A percentile compares a stretch with the other conserved stretches of the same genome.
Conservation (phyloP, 2,329 filamentous ascomycete species). For the Fusarium sp. region DNA sequence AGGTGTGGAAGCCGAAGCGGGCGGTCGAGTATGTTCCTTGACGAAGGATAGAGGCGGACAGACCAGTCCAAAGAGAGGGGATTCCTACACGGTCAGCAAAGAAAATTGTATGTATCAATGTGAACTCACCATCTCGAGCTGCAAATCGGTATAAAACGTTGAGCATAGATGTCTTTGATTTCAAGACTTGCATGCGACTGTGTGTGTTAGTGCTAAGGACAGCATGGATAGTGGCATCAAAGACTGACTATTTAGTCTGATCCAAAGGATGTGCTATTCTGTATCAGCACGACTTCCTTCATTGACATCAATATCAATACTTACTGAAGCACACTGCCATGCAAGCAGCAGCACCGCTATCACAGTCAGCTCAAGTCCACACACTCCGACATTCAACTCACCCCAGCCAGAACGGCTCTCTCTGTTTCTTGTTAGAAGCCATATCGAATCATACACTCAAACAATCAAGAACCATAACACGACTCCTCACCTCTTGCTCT, state of each 20-base stretch:
- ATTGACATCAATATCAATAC: conserved; percentile 18
- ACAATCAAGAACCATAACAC: neutral
- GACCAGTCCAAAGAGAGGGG: conserved; percentile 56
- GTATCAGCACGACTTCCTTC: neutral
- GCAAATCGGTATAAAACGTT: conserved; percentile 54
- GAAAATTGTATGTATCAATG: accelerated
- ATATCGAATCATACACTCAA: conserved; percentile 19
- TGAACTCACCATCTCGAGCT: conserved; percentile 51
- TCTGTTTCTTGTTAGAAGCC: conserved; percentile 38
- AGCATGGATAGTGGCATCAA: no score
- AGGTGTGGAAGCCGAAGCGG: conserved; percentile 56
- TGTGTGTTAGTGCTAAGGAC: neutral
- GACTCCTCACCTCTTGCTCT: conserved; percentile 1
- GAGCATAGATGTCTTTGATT: conserved; percentile 55
- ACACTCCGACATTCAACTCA: conserved; percentile 33
- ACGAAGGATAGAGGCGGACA: conserved; percentile 58
- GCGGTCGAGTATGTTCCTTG: conserved; percentile 60
- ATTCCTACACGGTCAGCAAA: conserved; percentile 48
- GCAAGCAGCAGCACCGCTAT: conserved; percentile 57
- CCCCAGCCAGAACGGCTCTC: conserved; percentile 60
- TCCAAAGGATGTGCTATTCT: conserved; percentile 56
- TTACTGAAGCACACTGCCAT: conserved; percentile 61
- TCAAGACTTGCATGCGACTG: conserved; percentile 59
- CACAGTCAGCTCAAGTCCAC: neutral
- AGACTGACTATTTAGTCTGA: conserved; percentile 58